Conservation (phyloP, 176 grass and related monocot species). For the Zoysia pacifica region DNA sequence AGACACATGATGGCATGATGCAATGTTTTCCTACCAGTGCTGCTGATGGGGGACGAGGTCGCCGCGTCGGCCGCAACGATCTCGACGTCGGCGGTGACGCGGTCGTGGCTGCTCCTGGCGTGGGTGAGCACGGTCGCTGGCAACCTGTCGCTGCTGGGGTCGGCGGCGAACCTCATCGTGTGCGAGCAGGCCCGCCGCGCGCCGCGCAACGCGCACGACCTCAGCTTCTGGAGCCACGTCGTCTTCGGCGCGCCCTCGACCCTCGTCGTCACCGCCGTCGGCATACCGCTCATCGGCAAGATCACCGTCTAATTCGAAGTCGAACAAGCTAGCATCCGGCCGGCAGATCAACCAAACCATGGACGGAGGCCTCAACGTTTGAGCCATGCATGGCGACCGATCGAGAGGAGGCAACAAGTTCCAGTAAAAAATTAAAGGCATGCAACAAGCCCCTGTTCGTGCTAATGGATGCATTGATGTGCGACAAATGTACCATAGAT, state of each 20-base stretch:
- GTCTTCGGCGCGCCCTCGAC: constrained; percentile 80
- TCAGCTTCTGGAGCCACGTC: constrained; percentile 74
- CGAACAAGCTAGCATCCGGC: no score
- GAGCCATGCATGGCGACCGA: not conserved
- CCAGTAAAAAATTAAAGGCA: no score
- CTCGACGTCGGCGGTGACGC: constrained; percentile 54
- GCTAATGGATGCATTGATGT: no score
- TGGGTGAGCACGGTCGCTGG: constrained; percentile 98
- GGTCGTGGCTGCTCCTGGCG: constrained; percentile 19
- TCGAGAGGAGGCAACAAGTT: not conserved
- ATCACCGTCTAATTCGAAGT: not conserved
- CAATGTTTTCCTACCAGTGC: constrained; percentile 34
- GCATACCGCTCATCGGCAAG: constrained; percentile 73
- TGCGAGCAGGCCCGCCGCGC: constrained; percentile 88
- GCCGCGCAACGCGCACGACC: constrained; percentile 59
- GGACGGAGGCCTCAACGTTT: not conserved
- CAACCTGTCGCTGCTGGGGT: constrained; percentile 89
- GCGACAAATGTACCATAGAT: no score
- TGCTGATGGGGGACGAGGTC: constrained; percentile 77
- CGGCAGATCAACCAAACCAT: not conserved
- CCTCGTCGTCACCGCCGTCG: constrained; percentile 74
- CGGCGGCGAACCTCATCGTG: constrained; percentile 95
- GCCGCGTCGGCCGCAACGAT: constrained; percentile 67
- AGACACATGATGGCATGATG: not conserved
- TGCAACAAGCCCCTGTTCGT: not conserved